Evolutionary conservation across 805 yeast genomes (phyloP), one percentile per base, ranked within the genome.

Genomic region (Kregervanrija delftensis): DNA sequence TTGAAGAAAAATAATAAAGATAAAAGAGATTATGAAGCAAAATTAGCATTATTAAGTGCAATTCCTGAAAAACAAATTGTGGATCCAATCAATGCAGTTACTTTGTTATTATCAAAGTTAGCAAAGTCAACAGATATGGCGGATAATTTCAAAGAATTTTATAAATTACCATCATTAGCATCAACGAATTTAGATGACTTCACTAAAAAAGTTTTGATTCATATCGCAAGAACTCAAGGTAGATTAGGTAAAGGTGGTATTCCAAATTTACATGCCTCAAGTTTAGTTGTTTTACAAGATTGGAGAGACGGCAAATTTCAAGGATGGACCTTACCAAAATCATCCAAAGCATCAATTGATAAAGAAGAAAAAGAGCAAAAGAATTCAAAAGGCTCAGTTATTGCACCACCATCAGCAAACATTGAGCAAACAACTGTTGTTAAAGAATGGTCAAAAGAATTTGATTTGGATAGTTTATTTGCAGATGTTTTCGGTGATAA

Each of bases 281-380:
- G 95, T 33, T 63, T 77, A 56, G 73, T 85, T 33, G 83, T 93
- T 11, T 72, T 93, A 59, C 87, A 78, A 57, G 99, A 93, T 67
- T 93, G 98, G 98, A 81, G 96, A 67, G 97, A 90, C 64, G 99
- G 99, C 47, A 79, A 93, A 61, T 80, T 93, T 56, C 66, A 83
- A 44, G 96, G 97, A 40, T 93, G 96, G 96, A 79, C 86, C 2
- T 67, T 81, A 55, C 96, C 96, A 41, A 83, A 49, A 48, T 52
- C 54, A 14, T 62, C 54, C 48, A 67, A 57, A 65, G 60, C 43
- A 56, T 72, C 50, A 57, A 72, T 51, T 59, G 47, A 39, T 33
- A 11, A 49, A 55, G 72, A 58, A 66, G 75, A 48, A 67, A 70
- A 46, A 61, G 66, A 50, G 67, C 69, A 58, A 54, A 60, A 46